Evolutionary conservation across 2,329 filamentous ascomycete species (phyloP).

Genomic region (Colletotrichum euphorbiae): DNA sequence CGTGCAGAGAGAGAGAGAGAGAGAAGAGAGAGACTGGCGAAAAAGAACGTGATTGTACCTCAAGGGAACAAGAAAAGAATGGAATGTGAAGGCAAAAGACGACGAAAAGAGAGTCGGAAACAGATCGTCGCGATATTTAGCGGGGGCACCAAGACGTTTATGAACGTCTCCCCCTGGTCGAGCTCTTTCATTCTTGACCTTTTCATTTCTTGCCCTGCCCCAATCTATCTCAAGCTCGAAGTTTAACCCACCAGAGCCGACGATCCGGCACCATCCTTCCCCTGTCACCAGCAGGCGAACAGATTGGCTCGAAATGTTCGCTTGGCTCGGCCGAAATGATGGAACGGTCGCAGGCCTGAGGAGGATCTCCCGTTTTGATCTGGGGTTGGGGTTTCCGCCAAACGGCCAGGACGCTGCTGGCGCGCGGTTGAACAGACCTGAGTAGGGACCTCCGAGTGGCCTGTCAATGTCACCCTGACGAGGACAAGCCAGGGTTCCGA

Average conservation of each 20-base stretch:
- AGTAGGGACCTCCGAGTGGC: not conserved
- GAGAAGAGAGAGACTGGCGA: not conserved
- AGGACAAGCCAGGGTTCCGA: too few relatives aligned
- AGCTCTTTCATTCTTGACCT: not conserved
- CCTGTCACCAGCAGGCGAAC: not conserved
- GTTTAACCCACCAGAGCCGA: constrained; percentile 19
- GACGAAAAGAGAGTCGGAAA: not conserved
- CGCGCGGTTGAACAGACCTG: constrained; percentile 10
- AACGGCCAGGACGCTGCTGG: constrained; percentile 5
- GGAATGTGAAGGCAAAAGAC: constrained; percentile 24
- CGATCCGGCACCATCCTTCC: constrained; percentile 25
- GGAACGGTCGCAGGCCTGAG: constrained; percentile 4
- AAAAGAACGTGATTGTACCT: constrained; percentile 16
- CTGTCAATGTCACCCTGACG: not conserved
- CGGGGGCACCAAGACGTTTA: not conserved
- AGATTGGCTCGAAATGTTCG: constrained; percentile 7
- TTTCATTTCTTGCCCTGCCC: not conserved
- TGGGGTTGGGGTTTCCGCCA: constrained; percentile 1
- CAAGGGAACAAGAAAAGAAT: constrained; percentile 21
- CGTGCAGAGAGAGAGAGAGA: not conserved
- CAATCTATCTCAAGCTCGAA: constrained; percentile 31
- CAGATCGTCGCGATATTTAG: not conserved
- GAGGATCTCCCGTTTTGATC: constrained; percentile 25
- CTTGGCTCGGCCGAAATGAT: constrained; percentile 24
- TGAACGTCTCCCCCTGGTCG: constrained; percentile 2